These are phyloP conservation scores for Phytophthora palmivora DNA, from an alignment of 352 stramenopile genomes.

Conservation along the genomic window DNA sequence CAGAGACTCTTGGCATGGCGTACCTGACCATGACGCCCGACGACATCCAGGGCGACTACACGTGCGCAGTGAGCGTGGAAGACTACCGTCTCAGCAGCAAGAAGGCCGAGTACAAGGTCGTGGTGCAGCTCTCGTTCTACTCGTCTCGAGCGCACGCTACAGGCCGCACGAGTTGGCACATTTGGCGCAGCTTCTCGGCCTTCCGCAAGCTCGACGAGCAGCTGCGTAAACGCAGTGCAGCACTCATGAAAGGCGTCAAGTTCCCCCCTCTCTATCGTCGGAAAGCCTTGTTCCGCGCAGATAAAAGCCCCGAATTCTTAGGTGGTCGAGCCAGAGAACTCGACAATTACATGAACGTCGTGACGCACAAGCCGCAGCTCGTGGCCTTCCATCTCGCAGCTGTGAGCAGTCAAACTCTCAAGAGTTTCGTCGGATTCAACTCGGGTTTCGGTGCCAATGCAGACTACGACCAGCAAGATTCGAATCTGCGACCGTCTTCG, in stretches of 20 bases:
- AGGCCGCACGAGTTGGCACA: constrained; percentile 80
- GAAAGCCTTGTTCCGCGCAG: constrained; percentile 66
- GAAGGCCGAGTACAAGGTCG: constrained; percentile 86
- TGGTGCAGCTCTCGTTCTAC: constrained; percentile 77
- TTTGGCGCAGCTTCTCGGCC: constrained; percentile 81
- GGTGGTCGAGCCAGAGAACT: constrained; percentile 68
- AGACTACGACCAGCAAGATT: constrained; percentile 71
- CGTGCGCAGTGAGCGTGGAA: constrained; percentile 62
- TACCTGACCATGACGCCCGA: constrained; percentile 70
- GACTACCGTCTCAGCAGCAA: constrained; percentile 75
- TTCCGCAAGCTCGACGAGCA: constrained; percentile 87
- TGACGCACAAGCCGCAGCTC: constrained; percentile 64
- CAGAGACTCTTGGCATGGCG: constrained; percentile 13
- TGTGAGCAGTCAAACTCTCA: constrained; percentile 80
- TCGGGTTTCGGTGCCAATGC: constrained; percentile 80
- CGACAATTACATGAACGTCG: constrained; percentile 77
- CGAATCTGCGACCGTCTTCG: constrained; percentile 60
- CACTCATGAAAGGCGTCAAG: constrained; percentile 86
- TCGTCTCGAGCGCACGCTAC: constrained; percentile 71
- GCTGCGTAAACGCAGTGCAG: constrained; percentile 71
- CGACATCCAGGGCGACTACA: constrained; percentile 85
- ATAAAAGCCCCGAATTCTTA: constrained; percentile 74
- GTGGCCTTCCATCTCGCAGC: constrained; percentile 80
- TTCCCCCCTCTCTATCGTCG: constrained; percentile 82
- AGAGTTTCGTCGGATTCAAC: constrained; percentile 78